Evolutionary conservation across 2,329 filamentous ascomycete genomes (phyloP), one percentile per base, ranked within the genome.

Genomic region (Ophiostoma ips): DNA sequence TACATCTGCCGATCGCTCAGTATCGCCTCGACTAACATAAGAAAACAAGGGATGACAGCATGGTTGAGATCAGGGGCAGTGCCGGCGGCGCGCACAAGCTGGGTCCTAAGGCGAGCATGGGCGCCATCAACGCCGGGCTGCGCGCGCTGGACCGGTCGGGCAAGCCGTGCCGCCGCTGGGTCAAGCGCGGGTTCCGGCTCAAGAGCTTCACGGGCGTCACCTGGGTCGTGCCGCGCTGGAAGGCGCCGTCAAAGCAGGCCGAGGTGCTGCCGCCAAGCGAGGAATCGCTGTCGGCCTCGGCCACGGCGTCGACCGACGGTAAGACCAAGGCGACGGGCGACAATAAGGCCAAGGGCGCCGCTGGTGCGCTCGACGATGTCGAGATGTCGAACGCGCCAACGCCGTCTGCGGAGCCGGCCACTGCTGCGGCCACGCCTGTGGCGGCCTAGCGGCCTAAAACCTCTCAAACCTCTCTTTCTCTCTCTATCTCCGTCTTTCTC

Each of bases 71-170:
- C 16, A 50, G 65, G 66, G 58, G 65, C 53, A 69, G 73, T 58
- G 67, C 71, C 43, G 68, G 70, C 6, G 73, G 73, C 50, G 71
- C 73, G 47, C 86, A 90, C 67, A 94, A 94, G 65, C 82, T 96
- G 24, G 90, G 90, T 3, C 92, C 92, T 58, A 96, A 95, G 67
- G 90, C 90, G 48, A 96, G 95, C 64, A 86, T 90, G 60, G 92
- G 92, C 56, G 90, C 90, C 53, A 98, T 98, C 73, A 98, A 98
- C 63, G 92, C 92, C 50, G 87, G 87, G 48, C 81, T 98, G 46
- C 87, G 92, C 50, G 90, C 92, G 12, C 84, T 98, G 56, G 92
- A 98, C 66, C 83, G 90, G 54, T 84, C 84, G 8, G 90, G 90
- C 57, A 85, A 90, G 61, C 89, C 92, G 10, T 95, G 89, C 66